Evolutionary conservation across 352 stramenopile species (phyloP).

Genomic region (Phytophthora megakarya): DNA sequence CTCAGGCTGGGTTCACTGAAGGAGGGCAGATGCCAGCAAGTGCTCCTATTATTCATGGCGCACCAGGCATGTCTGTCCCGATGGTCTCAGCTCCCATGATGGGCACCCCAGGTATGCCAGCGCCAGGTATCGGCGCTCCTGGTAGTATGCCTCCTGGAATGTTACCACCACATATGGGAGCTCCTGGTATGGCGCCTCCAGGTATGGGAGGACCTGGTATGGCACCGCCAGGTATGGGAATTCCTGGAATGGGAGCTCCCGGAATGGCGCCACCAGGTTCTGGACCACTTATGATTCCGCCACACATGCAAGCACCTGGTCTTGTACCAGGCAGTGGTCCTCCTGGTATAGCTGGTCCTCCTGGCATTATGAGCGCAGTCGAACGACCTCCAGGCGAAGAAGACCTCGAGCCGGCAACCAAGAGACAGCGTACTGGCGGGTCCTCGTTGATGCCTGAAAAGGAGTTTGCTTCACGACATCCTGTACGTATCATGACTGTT

Average conservation of each 20-base stretch:
- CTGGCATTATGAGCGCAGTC: conserved; percentile 30
- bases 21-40: conserved; percentile 16
- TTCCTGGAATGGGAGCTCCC: conserved; percentile 32
- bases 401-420: conserved; percentile 61
- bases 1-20: conserved; percentile 14
- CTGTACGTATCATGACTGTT: conserved; percentile 43
- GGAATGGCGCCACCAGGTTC: conserved; percentile 20
- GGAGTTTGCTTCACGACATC: conserved; percentile 78
- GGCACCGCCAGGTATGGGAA: conserved; percentile 5
- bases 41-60: conserved; percentile 9
- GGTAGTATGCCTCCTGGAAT: conserved; percentile 39
- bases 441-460: conserved; percentile 72
- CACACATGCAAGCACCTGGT: conserved; percentile 33
- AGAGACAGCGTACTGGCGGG: conserved; percentile 72
- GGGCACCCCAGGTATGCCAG: conserved; percentile 26
- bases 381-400: conserved; percentile 37
- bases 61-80: conserved; percentile 18
- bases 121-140: conserved; percentile 4
- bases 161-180: conserved; percentile 22
- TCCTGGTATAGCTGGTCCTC: conserved; percentile 44
- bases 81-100: conserved; percentile 30
- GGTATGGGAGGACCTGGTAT: conserved; percentile 33
- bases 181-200: conserved; percentile 35
- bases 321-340: conserved; percentile 27
- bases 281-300: conserved; percentile 19